Percentiles rank a stretch among this genome's conserved stretches.
Evolutionary conservation across 2,329 filamentous ascomycete species (phyloP).

Genomic region (Lasiodiplodia theobromae): DNA sequence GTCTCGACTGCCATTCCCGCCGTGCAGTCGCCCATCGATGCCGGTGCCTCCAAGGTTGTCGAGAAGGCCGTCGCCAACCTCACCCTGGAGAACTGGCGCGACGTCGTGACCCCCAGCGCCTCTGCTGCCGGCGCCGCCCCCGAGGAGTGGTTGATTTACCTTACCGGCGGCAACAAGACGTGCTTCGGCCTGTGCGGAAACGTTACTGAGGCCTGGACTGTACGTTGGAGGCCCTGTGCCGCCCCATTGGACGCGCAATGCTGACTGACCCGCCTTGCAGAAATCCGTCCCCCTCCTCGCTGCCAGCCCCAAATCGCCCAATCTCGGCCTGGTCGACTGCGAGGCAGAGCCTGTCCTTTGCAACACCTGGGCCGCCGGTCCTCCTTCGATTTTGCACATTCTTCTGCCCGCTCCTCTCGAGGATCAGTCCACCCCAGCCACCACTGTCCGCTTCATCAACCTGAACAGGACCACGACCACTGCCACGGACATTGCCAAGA

Average conservation of each 20-base stretch:
- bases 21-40: conserved; percentile 49
- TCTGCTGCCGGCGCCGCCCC: conserved; percentile 64
- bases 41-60: conserved; percentile 60
- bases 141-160: conserved; percentile 78
- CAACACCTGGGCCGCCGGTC: conserved; percentile 72
- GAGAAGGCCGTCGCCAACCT: conserved; percentile 63
- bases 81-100: conserved; percentile 74
- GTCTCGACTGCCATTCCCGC: conserved; percentile 60
- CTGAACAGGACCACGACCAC: conserved; percentile 75
- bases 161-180: conserved; percentile 79
- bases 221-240: conserved; percentile 38
- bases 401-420: conserved; percentile 64
- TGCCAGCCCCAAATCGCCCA: conserved; percentile 65
- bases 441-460: conserved; percentile 69
- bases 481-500: conserved; percentile 66
- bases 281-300: conserved; percentile 71
- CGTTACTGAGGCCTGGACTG: conserved; percentile 67
- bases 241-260: background rate
- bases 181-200: conserved; percentile 74
- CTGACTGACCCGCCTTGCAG: conserved; percentile 43
- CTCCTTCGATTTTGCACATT: conserved; percentile 72
- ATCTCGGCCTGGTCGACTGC: conserved; percentile 75
- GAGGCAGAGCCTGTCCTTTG: conserved; percentile 77
- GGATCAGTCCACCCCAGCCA: conserved; percentile 68
- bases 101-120: conserved; percentile 69